Evolutionary conservation across 371 early-diverging fungal genomes (phyloP).

Genomic region (Mortierella sp.): DNA sequence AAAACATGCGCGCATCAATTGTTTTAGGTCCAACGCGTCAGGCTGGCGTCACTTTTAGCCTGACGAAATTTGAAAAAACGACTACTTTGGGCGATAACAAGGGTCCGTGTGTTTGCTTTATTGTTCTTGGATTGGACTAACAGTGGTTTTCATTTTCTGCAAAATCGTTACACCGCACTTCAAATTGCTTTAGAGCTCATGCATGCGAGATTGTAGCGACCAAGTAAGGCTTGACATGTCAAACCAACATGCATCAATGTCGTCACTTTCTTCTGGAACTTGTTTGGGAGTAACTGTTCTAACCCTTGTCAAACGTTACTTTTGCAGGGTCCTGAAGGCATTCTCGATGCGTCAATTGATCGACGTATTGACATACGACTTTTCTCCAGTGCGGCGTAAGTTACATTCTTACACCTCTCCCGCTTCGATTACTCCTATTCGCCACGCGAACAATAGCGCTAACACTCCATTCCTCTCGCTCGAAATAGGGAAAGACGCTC

Average conservation of each 20-base stretch:
- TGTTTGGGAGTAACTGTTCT: neutral
- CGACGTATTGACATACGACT: conserved; percentile 57
- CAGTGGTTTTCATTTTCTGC: neutral
- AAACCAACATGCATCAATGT: neutral
- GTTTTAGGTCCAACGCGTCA: no score
- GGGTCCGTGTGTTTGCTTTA: neutral
- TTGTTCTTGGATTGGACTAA: neutral
- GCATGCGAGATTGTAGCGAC: conserved; percentile 60
- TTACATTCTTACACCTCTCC: neutral
- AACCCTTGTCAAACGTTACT: neutral
- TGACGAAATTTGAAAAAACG: neutral
- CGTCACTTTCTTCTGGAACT: neutral
- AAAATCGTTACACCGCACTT: neutral
- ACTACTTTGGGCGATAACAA: neutral
- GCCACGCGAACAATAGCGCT: no score
- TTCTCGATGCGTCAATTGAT: conserved; percentile 55
- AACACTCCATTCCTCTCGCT: neutral
- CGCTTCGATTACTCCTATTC: neutral
- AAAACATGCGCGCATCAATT: neutral
- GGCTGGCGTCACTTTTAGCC: neutral
- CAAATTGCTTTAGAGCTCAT: conserved; percentile 42
- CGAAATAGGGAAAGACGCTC: conserved; percentile 40
- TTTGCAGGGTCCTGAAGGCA: conserved; percentile 48
- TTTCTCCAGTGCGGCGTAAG: conserved; percentile 53
- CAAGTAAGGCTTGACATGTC: conserved; percentile 40